Conservation (phyloP, 768 basidiomycete genomes). For the Collybiopsis luxurians region DNA sequence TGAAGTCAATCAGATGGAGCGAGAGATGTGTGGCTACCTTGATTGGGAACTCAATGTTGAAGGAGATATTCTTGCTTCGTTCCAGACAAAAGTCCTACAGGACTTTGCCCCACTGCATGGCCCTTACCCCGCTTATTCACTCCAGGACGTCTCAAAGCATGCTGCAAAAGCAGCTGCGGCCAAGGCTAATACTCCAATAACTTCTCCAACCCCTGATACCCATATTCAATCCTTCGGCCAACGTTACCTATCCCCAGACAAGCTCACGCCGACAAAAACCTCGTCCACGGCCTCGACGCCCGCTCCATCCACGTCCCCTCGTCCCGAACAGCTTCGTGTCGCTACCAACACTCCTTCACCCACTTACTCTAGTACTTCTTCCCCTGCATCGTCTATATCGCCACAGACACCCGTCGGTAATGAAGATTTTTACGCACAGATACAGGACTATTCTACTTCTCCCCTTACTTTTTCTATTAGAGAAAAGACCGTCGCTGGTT, state of each 20-base stretch:
- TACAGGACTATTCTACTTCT: slow-evolving; percentile 34
- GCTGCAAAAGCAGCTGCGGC: slow-evolving; percentile 44
- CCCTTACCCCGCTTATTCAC: slow-evolving; percentile 61
- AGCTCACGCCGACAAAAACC: slow-evolving; percentile 4
- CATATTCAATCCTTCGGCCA: slow-evolving; percentile 48
- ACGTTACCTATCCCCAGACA: slow-evolving; percentile 25
- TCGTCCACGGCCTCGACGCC: slow-evolving; percentile 27
- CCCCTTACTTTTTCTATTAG: slow-evolving; percentile 28
- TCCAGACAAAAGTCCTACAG: slow-evolving; percentile 55
- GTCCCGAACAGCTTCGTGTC: slow-evolving; percentile 16
- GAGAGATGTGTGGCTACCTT: slow-evolving; percentile 89
- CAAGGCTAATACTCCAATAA: slow-evolving; percentile 28
- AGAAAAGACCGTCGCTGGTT: slow-evolving; percentile 14
- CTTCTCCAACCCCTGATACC: slow-evolving; percentile 31
- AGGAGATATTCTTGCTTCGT: slow-evolving; percentile 52
- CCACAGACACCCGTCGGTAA: slow-evolving; percentile 55
- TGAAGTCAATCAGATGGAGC: slow-evolving; percentile 96
- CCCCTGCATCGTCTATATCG: slow-evolving; percentile 60
- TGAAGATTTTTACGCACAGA: slow-evolving; percentile 49
- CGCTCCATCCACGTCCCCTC: slow-evolving; percentile 7
- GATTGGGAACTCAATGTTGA: slow-evolving; percentile 90
- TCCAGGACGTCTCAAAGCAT: slow-evolving; percentile 60
- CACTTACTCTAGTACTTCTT: slow-evolving; percentile 48
- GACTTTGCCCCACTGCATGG: slow-evolving; percentile 54
- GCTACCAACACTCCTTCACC: slow-evolving; percentile 54